Evolutionary conservation across 208 protist genomes (phyloP).

Genomic region (Kentomonas sorsogonicus): DNA sequence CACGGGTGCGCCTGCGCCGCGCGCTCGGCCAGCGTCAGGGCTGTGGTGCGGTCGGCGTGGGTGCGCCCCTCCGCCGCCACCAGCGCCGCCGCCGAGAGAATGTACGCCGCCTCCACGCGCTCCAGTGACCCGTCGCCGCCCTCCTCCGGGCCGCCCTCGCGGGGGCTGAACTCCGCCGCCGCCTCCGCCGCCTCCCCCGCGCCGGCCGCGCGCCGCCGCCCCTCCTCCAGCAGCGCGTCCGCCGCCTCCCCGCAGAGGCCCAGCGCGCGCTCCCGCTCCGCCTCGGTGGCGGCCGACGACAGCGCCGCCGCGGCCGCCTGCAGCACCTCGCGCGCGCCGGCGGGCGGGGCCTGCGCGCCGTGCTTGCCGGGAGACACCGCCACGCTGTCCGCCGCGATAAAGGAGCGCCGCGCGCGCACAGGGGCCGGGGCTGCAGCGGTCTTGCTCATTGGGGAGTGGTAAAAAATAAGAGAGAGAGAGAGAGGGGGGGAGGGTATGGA

Average conservation of each 20-base stretch:
- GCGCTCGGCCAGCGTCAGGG: constrained; percentile 34
- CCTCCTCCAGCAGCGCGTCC: constrained; percentile 42
- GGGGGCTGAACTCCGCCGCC: constrained; percentile 4
- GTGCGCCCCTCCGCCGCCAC: constrained; percentile 24
- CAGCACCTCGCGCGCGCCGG: constrained; percentile 23
- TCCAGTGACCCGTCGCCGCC: constrained; percentile 8
- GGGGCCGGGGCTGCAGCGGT: neutral
- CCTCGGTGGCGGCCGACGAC: constrained; percentile 11
- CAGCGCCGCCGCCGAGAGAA: constrained; percentile 43
- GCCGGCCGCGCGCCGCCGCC: no score
- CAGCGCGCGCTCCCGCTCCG: constrained; percentile 23
- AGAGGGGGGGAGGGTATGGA: no score
- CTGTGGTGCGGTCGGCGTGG: constrained; percentile 18
- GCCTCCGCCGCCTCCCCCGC: constrained; percentile 14
- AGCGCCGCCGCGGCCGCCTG: constrained; percentile 39
- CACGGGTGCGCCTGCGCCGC: constrained; percentile 32
- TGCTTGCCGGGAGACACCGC: neutral
- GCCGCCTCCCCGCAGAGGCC: constrained; percentile 49
- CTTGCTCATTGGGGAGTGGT: no score
- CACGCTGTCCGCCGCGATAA: constrained; percentile 13
- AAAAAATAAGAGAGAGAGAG: no score
- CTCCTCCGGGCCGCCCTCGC: constrained; percentile 2
- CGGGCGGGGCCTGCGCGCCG: constrained; percentile 3
- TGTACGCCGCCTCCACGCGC: constrained; percentile 45
- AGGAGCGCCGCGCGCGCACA: constrained; percentile 17